Evolutionary conservation across 768 basidiomycete species (phyloP), one percentile per base, ranked within the genome.

Genomic region (Termitomyces sp.): DNA sequence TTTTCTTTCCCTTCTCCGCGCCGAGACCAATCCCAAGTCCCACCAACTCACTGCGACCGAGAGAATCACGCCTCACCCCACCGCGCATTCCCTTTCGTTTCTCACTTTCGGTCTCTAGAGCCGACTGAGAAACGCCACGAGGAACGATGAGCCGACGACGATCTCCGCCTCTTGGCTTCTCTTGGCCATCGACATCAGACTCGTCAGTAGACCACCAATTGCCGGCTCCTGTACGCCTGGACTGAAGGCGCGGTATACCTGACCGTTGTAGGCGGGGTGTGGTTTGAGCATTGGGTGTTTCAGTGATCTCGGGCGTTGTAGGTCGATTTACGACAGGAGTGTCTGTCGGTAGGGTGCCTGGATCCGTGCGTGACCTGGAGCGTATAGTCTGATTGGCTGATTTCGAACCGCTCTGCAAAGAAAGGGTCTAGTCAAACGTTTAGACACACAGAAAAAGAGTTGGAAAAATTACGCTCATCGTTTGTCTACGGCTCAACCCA

Each of bases 91-190:
- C 54, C 41, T 45, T 51, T 7, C 47, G 60, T n/a, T 56, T 62
- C 22, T 69, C 73, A 6, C 51, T 59, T 16, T 77, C 77, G 47
- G 72, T 72, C 28, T 76, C 79, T 3, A 77, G 77, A 48, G 69
- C 73, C 9, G 79, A 76, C 3, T 74, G 66, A n/a, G 73, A 64
- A 12, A 75, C 74, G 1, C 75, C 74, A 56, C 80, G 81, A 7
- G 77, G 71, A 26, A 81, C 76, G 12, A 75, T 75, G 18, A 81
- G 66, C 42, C 73, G 78, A 5, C 79, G 73, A 51, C 68, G 70
- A 18, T 76, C 71, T 37, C 69, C 66, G 45, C 67, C 65, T 48
- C 72, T 72, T n/a, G 60, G 64, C 53, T 80, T 77, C 60, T 74
- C 75, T 15, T 68, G 73, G 31, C 63, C n/a, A n/a, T 54, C 53